A percentile compares a stretch with the other conserved stretches of the same genome.
phyloP scores from a whole-genome alignment of 2,329 filamentous ascomycete species.

The Beauveria bassiana region DNA sequence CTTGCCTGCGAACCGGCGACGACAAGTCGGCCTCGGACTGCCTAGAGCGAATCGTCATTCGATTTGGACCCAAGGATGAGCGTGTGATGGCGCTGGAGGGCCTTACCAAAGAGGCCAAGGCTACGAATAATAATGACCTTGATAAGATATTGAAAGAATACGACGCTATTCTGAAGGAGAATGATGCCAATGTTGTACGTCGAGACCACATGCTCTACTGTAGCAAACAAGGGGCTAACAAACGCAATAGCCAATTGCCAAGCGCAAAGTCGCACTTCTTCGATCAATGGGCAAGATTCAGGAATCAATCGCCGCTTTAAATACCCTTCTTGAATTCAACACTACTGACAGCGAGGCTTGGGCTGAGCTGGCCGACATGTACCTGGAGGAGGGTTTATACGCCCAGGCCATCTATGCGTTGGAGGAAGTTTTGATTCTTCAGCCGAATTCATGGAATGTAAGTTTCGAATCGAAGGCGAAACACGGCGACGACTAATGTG shows the following conservation, averaged over 20 bases:
- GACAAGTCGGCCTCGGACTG: conserved; percentile 68
- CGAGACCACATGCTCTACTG: neutral
- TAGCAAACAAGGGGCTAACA: neutral
- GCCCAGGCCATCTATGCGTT: conserved; percentile 79
- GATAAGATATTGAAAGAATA: conserved; percentile 69
- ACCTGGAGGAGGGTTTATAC: conserved; percentile 70
- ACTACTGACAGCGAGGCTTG: conserved; percentile 91
- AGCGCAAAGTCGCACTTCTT: conserved; percentile 74
- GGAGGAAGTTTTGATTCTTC: conserved; percentile 81
- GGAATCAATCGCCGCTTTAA: conserved; percentile 69
- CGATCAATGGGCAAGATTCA: conserved; percentile 60
- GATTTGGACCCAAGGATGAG: conserved; percentile 81
- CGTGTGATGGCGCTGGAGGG: conserved; percentile 77
- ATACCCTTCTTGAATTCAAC: conserved; percentile 68
- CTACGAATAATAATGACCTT: conserved; percentile 56
- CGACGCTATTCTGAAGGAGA: conserved; percentile 64
- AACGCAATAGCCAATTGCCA: conserved; percentile 63
- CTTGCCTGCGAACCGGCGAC: conserved; percentile 78
- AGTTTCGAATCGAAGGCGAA: conserved; percentile 25
- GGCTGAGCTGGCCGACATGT: conserved; percentile 85
- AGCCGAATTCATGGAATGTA: conserved; percentile 94
- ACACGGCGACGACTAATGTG: neutral
- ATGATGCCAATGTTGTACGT: conserved; percentile 54
- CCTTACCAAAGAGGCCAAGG: conserved; percentile 75
- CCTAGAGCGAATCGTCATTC: conserved; percentile 64